A percentile compares a stretch with the other conserved stretches of the same genome.
Evolutionary conservation across 2,329 filamentous ascomycete genomes (phyloP).

Genomic region (Elsinoe necatrix): DNA sequence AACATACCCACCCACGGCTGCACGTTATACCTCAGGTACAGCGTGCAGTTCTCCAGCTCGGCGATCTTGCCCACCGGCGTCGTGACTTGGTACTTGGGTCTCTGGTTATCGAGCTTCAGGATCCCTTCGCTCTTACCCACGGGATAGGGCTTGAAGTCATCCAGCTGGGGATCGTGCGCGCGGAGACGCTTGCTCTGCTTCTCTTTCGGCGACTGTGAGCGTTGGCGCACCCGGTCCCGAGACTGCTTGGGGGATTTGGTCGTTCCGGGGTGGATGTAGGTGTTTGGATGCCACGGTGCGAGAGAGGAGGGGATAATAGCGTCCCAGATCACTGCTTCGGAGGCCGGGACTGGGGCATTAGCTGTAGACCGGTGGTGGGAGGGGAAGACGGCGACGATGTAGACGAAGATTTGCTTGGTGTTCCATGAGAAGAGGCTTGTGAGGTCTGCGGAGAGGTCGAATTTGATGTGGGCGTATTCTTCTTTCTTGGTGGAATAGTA

Average conservation of each 20-base stretch:
- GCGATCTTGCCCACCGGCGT: conserved; percentile 75
- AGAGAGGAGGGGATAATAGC: conserved; percentile 73
- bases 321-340: conserved; percentile 87
- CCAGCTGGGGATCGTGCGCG: conserved; percentile 17
- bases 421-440: conserved; percentile 96
- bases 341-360: conserved; percentile 32
- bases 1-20: conserved; percentile 92
- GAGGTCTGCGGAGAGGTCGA: conserved; percentile 70
- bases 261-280: conserved; percentile 47
- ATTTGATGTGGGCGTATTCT: conserved; percentile 90
- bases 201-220: conserved; percentile 19
- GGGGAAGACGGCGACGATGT: conserved; percentile 71
- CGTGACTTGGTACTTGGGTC: conserved; percentile 94
- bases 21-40: conserved; percentile 88
- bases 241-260: conserved; percentile 29
- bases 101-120: conserved; percentile 71
- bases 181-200: conserved; percentile 19
- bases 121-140: conserved; percentile 49
- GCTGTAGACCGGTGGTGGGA: conserved; percentile 30
- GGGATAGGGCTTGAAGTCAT: conserved; percentile 25
- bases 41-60: conserved; percentile 60
- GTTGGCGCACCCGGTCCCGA: conserved; percentile 37
- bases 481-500: conserved; percentile 91
- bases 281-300: conserved; percentile 46
- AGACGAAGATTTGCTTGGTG: conserved; percentile 96